Evolutionary conservation across 176 grass and related monocot genomes (phyloP), one percentile per base, ranked within the genome.

Genomic region (Saccharum officinarum): DNA sequence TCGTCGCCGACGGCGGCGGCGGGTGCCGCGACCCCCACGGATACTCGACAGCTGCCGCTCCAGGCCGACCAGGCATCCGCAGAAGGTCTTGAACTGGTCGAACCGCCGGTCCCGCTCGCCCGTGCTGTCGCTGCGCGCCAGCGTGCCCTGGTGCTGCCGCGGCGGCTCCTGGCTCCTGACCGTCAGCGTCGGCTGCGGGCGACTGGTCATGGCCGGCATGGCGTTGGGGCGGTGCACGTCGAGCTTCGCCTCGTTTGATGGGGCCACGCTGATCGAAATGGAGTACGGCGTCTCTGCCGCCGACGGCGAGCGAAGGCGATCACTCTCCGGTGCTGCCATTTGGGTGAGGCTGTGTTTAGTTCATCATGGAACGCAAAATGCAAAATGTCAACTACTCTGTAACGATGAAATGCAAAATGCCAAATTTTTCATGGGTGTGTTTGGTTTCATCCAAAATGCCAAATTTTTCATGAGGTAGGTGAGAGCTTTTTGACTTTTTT

Each of bases 51-150:
- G 28, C 82, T 97, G 95, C 7, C 84, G 79, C 74, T 97, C 92
- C 1, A 28, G 28, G 28, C 28, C 28, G 28, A 28, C 28, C 28
- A 94, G 90, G 65, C 80, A 90, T 11, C 92, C 95, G 7, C 88
- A 86, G 81, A 91, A 97, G 14, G 95, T 94, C 78, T 97, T 97
- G 81, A 94, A 97, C 2, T 91, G 71, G 67, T 97, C 95, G 59
- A 94, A 97, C 17, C 90, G 83, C n/a, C 40, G 73, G 73, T 94
- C 88, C 9, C 86, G 80, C 63, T 94, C 88, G 7, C 84, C 77
- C 63, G 65, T 30, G 41, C 87, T 93, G 16, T 82, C 55, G 54
- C 47, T 84, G 28, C 77, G 77, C 18, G 66, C 33, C 18, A 87
- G n/a, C 71, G 40, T 83, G 50, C 41, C 38, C 28, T 69, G 70